Conservation (phyloP, 2,329 filamentous ascomycete species). For the Aplosporella prunicola region DNA sequence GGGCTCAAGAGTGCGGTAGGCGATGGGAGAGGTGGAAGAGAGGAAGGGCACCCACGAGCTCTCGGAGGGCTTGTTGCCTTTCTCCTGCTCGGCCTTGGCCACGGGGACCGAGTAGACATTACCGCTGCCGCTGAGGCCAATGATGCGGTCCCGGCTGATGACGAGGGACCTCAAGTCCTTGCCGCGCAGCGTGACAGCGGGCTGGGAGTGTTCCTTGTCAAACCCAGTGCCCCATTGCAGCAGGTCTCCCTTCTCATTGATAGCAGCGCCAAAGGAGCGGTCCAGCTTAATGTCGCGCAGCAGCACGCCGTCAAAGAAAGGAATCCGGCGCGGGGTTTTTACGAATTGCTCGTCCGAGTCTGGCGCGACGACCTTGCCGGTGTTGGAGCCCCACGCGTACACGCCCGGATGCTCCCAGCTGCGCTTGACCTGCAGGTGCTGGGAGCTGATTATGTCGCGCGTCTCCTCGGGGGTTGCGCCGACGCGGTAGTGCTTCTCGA, state of each 20-base stretch:
- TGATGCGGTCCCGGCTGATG: slow-evolving; percentile 72
- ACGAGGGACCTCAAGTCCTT: slow-evolving; percentile 70
- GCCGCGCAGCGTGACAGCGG: slow-evolving; percentile 64
- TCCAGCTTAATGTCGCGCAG: slow-evolving; percentile 83
- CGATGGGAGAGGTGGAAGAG: slow-evolving; percentile 49
- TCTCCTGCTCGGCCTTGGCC: slow-evolving; percentile 59
- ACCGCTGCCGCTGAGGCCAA: slow-evolving; percentile 66
- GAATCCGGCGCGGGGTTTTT: slow-evolving; percentile 69
- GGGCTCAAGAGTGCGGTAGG: slow-evolving; percentile 65
- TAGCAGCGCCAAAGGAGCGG: slow-evolving; percentile 70
- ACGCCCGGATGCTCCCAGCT: slow-evolving; percentile 78
- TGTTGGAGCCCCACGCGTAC: slow-evolving; percentile 88
- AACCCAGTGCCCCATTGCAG: slow-evolving; percentile 85
- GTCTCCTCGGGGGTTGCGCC: slow-evolving; percentile 58
- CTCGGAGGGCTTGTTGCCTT: slow-evolving; percentile 55
- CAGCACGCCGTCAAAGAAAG: slow-evolving; percentile 75
- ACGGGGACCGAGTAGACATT: slow-evolving; percentile 78
- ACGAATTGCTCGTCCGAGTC: slow-evolving; percentile 66
- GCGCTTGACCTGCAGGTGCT: slow-evolving; percentile 78
- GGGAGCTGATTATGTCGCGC: slow-evolving; percentile 67
- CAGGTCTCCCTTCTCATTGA: slow-evolving; percentile 78
- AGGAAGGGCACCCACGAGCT: slow-evolving; percentile 67
- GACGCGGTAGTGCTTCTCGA: slow-evolving; percentile 55
- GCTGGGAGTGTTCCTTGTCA: slow-evolving; percentile 52
- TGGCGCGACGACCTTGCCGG: slow-evolving; percentile 74